Base-by-base conservation (phyloP, 73 alveolate genomes). In the Paramecium caudatum region DNA sequence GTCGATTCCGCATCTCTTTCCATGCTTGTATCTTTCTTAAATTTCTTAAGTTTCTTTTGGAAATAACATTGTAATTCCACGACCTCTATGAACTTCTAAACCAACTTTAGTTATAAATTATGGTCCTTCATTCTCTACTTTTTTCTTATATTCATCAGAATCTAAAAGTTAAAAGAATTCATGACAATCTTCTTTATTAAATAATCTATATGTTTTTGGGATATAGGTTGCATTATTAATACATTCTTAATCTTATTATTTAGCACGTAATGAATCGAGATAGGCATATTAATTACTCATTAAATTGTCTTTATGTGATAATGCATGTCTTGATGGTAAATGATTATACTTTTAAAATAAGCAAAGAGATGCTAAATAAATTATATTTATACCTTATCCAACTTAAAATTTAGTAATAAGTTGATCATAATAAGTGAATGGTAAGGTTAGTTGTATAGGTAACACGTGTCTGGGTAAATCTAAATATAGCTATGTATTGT, bases 61-160 rank as follows among this genome's bases (percentile, higher is more conserved):
- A 41, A 78, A 86, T 34, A 86, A 47, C 8, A 86, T 45, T 15
- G 30, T 43, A 16, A 86, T 86, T 41, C 93, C 93, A 12, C 84
- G 10, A 4, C 93, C 93, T 62, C 93, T 70, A 37, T 86, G 93
- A 86, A 86, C 84, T 30, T 86, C 93, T 45, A 70, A 43, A 15
- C 93, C 93, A 8, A 41, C 23, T n/a, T 86, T 86, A 6, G 68
- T 86, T 4, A 86, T 86, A 61, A 86, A 86, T 36, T 49, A 70
- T 39, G 84, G 65, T 1, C 93, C 93, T 1, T 86, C 87, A 21
- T 33, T 63, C 25, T 21, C 33, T 6, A 62, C 33, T n/a, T 63
- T 0, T 3, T 45, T 78, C 45, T 34, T 63, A 30, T 86, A 86
- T 37, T 86, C 87, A 0, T 17, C 33, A 21, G 93, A 86, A 13